Conservation (phyloP, 352 stramenopile genomes). For the Phytophthora vignae region DNA sequence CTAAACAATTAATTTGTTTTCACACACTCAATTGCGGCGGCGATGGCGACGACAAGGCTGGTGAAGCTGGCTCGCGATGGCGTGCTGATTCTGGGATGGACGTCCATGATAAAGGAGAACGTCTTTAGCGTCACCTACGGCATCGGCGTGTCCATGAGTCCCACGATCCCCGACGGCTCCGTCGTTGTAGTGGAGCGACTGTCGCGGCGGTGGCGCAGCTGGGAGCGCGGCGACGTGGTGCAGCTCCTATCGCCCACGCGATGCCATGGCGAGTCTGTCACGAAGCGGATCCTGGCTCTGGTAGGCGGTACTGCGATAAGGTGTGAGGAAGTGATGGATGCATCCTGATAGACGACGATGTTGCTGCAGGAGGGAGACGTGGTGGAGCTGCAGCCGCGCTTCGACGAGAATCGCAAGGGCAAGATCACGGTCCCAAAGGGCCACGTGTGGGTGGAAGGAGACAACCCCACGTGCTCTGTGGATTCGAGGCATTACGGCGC, state of each 20-base stretch:
- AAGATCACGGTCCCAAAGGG: slow-evolving; percentile 90
- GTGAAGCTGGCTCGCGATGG: slow-evolving; percentile 45
- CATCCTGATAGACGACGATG: not conserved
- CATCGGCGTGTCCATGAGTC: slow-evolving; percentile 87
- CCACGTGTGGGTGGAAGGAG: slow-evolving; percentile 97
- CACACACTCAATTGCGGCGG: not conserved
- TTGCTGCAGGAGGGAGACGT: slow-evolving; percentile 76
- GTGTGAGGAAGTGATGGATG: not conserved
- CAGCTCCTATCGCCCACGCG: slow-evolving; percentile 84
- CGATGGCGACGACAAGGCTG: not conserved
- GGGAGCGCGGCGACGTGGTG: slow-evolving; percentile 84
- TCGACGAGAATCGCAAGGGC: slow-evolving; percentile 60
- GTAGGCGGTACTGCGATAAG: slow-evolving; percentile 34
- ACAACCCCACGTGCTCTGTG: slow-evolving; percentile 94
- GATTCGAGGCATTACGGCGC: slow-evolving; percentile 96
- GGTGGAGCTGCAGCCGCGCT: slow-evolving; percentile 79
- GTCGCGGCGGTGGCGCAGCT: slow-evolving; percentile 67
- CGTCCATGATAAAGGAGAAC: slow-evolving; percentile 70
- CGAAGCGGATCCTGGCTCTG: slow-evolving; percentile 89
- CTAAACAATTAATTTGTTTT: slow-evolving; percentile 2
- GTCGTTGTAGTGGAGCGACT: slow-evolving; percentile 87
- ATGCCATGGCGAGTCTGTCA: slow-evolving; percentile 75
- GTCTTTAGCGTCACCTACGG: slow-evolving; percentile 85
- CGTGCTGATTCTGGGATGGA: slow-evolving; percentile 69
- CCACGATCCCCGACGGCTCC: slow-evolving; percentile 81